phyloP scores from a whole-genome alignment of 1,284 basidiomycete genomes.

The Pseudozyma hubeiensis region DNA sequence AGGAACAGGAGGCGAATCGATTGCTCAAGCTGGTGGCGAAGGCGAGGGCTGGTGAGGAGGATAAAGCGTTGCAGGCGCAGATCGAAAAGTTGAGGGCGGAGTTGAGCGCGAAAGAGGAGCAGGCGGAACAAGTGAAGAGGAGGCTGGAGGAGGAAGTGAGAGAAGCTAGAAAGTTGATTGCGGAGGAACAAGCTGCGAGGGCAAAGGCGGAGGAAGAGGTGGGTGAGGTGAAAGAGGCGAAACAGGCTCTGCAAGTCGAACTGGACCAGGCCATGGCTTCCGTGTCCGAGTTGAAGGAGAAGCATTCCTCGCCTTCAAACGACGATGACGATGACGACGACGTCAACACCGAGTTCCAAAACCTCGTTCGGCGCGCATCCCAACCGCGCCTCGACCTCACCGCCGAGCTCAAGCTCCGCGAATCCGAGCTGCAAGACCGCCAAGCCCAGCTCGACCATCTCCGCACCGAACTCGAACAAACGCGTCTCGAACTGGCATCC shows the following conservation, averaged over 20 bases:
- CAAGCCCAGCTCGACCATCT: conserved; percentile 16
- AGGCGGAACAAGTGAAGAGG: conserved; percentile 13
- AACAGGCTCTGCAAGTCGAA: conserved; percentile 1
- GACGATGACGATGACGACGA: conserved; percentile 34
- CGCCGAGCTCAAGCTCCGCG: conserved; percentile 18
- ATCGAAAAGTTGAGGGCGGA: conserved; percentile 37
- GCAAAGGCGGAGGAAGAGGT: not conserved
- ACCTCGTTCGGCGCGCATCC: conserved; percentile 25
- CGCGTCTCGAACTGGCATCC: not conserved
- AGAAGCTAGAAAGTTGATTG: conserved; percentile 8
- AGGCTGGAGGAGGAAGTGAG: conserved; percentile 25
- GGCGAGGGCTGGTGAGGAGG: conserved; percentile 32
- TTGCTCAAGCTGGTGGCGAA: conserved; percentile 48
- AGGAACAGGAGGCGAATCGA: conserved; percentile 49
- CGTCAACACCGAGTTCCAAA: conserved; percentile 35
- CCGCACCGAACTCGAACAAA: conserved; percentile 13
- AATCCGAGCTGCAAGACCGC: conserved; percentile 28
- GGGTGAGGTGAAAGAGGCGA: not conserved
- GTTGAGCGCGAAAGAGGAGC: conserved; percentile 24
- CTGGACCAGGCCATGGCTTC: conserved; percentile 9
- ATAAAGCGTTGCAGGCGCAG: conserved; percentile 21
- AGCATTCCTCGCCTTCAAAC: conserved; percentile 4
- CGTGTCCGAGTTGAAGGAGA: conserved; percentile 20
- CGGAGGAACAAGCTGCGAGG: conserved; percentile 9
- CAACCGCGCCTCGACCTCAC: not conserved